phyloP scores from a whole-genome alignment of 495 filamentous ascomycete species.

The Cercophora sp. region DNA sequence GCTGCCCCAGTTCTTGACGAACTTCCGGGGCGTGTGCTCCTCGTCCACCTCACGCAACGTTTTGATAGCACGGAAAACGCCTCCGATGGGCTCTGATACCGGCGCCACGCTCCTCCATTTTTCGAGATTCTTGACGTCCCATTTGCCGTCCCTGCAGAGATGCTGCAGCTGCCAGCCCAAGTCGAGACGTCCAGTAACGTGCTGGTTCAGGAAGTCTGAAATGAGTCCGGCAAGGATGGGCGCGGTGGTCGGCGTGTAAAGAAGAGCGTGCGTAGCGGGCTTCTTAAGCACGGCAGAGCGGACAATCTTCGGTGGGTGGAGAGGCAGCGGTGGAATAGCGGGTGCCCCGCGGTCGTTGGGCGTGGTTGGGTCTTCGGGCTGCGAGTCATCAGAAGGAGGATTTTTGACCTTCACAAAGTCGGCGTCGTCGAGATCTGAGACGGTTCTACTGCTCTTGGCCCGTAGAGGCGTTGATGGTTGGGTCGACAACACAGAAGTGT shows the following conservation, averaged over 20 bases:
- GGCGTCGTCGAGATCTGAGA: neutral
- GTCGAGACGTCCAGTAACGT: conserved; percentile 72
- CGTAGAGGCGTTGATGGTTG: too few relatives aligned
- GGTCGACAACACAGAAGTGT: too few relatives aligned
- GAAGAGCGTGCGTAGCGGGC: conserved; percentile 77
- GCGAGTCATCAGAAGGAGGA: conserved; percentile 23
- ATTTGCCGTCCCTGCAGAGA: conserved; percentile 84
- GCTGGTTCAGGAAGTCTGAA: conserved; percentile 69
- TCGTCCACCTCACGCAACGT: conserved; percentile 84
- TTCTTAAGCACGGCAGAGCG: conserved; percentile 68
- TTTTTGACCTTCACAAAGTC: neutral
- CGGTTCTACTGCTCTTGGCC: too few relatives aligned
- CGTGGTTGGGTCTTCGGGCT: conserved; percentile 45
- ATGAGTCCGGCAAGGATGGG: conserved; percentile 77
- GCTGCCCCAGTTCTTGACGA: conserved; percentile 62
- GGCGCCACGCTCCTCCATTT: conserved; percentile 81
- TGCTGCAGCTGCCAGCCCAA: conserved; percentile 88
- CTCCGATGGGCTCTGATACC: conserved; percentile 71
- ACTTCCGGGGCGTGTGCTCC: conserved; percentile 69
- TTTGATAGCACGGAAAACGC: conserved; percentile 81
- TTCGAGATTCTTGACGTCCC: conserved; percentile 94
- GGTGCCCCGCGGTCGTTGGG: conserved; percentile 27
- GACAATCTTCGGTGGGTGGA: conserved; percentile 50
- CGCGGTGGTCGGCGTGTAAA: conserved; percentile 73
- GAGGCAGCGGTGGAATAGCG: conserved; percentile 40